These are phyloP conservation scores for Pythium apleroticum DNA, from an alignment of 352 stramenopile species.

Conservation along the genomic window DNA sequence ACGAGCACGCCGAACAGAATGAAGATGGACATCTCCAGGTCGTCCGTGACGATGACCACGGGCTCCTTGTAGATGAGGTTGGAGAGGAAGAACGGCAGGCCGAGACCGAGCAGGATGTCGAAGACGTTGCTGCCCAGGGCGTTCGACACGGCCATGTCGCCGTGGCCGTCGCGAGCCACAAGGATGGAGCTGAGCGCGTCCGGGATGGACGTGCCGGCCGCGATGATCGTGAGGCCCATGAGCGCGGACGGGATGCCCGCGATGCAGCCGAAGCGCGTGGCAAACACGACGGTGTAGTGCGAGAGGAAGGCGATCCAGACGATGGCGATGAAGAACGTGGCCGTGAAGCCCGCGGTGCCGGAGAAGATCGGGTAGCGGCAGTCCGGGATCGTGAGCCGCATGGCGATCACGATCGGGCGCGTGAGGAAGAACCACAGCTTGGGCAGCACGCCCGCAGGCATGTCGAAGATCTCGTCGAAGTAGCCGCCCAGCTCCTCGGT, in stretches of 20 bases:
- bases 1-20: slow-evolving; percentile 67
- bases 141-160: slow-evolving; percentile 84
- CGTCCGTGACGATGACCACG: slow-evolving; percentile 45
- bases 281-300: slow-evolving; percentile 63
- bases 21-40: slow-evolving; percentile 61
- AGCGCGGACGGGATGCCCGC: slow-evolving; percentile 65
- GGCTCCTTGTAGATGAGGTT: slow-evolving; percentile 68
- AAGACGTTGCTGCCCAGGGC: slow-evolving; percentile 86
- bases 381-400: slow-evolving; percentile 73
- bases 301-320: slow-evolving; percentile 75
- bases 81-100: slow-evolving; percentile 75
- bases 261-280: slow-evolving; percentile 65
- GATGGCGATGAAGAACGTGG: slow-evolving; percentile 69
- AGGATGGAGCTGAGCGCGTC: slow-evolving; percentile 80
- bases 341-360: slow-evolving; percentile 38
- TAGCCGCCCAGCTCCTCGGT: slow-evolving; percentile 37
- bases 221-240: slow-evolving; percentile 82
- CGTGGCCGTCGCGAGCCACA: slow-evolving; percentile 75
- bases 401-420: slow-evolving; percentile 62
- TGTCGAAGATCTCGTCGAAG: slow-evolving; percentile 57
- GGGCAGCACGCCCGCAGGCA: slow-evolving; percentile 37
- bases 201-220: slow-evolving; percentile 74
- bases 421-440: slow-evolving; percentile 68
- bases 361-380: slow-evolving; percentile 63
- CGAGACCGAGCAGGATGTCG: slow-evolving; percentile 78